Conservation (phyloP, 331 rosid species). For the Ulmus americana region DNA sequence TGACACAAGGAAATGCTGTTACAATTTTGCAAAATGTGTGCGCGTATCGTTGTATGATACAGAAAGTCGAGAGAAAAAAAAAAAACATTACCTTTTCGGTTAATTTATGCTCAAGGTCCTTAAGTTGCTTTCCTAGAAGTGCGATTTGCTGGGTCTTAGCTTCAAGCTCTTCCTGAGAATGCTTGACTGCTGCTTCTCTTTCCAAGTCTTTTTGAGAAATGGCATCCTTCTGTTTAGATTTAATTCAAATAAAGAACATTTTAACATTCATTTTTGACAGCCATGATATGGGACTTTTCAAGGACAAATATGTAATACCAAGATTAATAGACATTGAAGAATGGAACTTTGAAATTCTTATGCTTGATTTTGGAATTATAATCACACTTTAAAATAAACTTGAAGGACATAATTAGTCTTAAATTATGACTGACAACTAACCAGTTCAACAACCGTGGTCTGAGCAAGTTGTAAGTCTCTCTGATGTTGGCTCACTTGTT, state of each 20-base stretch:
- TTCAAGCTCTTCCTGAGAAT: conserved; percentile 63
- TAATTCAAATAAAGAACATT: conserved; percentile 22
- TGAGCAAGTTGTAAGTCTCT: conserved; percentile 58
- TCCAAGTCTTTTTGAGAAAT: conserved; percentile 49
- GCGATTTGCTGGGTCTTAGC: conserved; percentile 52
- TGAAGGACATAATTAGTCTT: background rate
- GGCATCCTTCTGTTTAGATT: conserved; percentile 52
- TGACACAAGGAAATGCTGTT: no score
- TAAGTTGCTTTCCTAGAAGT: conserved; percentile 54
- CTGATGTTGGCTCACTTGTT: conserved; percentile 55
- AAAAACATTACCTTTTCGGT: conserved; percentile 49
- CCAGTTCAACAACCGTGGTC: conserved; percentile 49
- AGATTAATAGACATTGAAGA: no score
- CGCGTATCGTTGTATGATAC: background rate
- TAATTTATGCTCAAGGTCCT: conserved; percentile 60
- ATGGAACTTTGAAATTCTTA: no score
- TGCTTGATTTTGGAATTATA: no score
- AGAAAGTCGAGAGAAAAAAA: background rate
- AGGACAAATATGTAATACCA: no score
- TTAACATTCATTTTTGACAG: background rate
- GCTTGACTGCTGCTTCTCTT: conserved; percentile 47
- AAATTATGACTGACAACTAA: conserved; percentile 14
- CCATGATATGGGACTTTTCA: no score
- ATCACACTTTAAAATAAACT: background rate
- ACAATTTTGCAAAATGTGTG: background rate